phyloP scores from a whole-genome alignment of 345 rosid genomes.

The Chamaenerion angustifolium region DNA sequence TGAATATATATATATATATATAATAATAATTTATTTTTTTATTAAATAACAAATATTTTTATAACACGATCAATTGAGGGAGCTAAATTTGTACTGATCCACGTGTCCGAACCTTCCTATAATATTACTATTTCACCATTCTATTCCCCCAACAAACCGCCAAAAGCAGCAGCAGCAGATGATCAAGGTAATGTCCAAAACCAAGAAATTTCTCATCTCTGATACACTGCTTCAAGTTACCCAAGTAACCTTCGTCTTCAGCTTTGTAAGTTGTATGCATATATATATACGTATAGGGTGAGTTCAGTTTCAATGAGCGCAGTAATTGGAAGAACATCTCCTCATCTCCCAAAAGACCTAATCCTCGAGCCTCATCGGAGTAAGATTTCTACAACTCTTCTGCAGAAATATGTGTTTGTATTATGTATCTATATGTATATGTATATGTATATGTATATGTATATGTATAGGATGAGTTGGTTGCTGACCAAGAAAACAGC shows the following conservation, averaged over 20 bases:
- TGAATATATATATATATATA: too few species aligned
- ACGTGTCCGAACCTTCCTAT: too few species aligned
- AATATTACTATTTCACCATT: slow-evolving; percentile 22
- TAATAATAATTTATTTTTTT: too few species aligned
- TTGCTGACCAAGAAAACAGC: slow-evolving; percentile 13
- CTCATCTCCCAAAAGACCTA: slow-evolving; percentile 42
- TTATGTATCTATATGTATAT: too few species aligned
- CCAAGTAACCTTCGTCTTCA: not conserved
- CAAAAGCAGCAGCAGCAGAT: slow-evolving; percentile 55
- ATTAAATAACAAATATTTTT: too few species aligned
- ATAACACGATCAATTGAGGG: too few species aligned
- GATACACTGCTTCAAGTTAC: not conserved
- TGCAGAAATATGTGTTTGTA: too few species aligned
- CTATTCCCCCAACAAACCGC: slow-evolving; percentile 43
- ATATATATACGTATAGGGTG: slow-evolving; percentile 26
- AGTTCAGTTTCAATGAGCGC: slow-evolving; percentile 43
- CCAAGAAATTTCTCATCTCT: not conserved
- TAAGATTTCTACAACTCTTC: slow-evolving; percentile 16
- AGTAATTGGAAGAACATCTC: slow-evolving; percentile 54
- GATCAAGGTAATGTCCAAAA: slow-evolving; percentile 21
- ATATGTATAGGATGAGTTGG: not conserved
- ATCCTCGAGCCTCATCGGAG: slow-evolving; percentile 35
- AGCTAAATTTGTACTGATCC: too few species aligned
- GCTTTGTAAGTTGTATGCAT: not conserved
- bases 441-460: too few species aligned